These are phyloP conservation scores for Myxozyma sirexii DNA, from an alignment of 805 yeast species.

Conservation along the genomic window DNA sequence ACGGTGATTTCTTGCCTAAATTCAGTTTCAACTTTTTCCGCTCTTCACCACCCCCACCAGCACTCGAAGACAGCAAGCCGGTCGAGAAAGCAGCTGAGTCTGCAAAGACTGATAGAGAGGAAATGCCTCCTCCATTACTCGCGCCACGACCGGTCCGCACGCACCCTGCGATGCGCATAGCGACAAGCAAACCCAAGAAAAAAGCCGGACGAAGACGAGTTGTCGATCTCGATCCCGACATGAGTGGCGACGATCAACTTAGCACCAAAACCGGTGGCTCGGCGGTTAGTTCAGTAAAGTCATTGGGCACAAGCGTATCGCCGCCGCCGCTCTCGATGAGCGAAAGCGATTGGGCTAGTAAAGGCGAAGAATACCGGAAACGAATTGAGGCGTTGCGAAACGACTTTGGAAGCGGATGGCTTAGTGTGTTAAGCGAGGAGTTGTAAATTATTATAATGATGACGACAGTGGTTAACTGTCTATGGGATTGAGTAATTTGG, in stretches of 20 bases:
- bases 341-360: constrained; percentile 30
- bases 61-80: neutral
- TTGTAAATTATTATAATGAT: no score
- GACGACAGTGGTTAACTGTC: no score
- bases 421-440: constrained; percentile 41
- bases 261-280: constrained; percentile 15
- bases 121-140: constrained; percentile 1
- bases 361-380: constrained; percentile 42
- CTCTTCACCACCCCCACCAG: neutral
- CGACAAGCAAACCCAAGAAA: constrained; percentile 8
- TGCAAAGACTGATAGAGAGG: neutral
- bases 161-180: constrained; percentile 19
- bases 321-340: constrained; percentile 2
- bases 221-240: constrained; percentile 24
- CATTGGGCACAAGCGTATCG: constrained; percentile 11
- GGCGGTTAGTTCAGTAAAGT: constrained; percentile 20
- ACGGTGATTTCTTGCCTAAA: constrained; percentile 13
- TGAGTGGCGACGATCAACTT: constrained; percentile 23
- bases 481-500: neutral
- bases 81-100: neutral
- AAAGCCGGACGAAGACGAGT: constrained; percentile 21
- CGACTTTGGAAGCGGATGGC: constrained; percentile 38
- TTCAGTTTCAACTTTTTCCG: constrained; percentile 24
- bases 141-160: constrained; percentile 3
- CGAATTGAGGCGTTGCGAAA: constrained; percentile 44